Percentiles rank a stretch among this genome's conserved stretches.
Conservation (phyloP, 495 filamentous ascomycete genomes). For the Daldinia vernicosa region DNA sequence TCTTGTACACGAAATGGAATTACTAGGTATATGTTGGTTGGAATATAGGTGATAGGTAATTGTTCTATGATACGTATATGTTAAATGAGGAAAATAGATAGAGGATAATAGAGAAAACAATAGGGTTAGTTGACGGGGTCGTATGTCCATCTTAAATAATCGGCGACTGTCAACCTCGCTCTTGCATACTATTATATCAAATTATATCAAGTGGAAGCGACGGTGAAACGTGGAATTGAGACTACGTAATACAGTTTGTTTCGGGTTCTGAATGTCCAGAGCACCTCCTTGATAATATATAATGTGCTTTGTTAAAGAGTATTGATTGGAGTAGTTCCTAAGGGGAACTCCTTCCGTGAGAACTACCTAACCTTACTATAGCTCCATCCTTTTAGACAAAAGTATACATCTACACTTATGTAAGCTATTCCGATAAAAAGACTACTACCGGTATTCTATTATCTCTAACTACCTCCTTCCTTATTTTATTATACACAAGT, state of each 20-base stretch:
- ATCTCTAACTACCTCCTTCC: not conserved
- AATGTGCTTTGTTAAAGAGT: not conserved
- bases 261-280: not conserved
- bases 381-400: not conserved
- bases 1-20: conserved; percentile 15
- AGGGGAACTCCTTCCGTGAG: not conserved
- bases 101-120: conserved; percentile 5
- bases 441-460: no score
- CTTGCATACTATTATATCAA: conserved; percentile 9
- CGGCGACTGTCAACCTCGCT: conserved; percentile 2
- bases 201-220: not conserved
- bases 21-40: conserved; percentile 7
- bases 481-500: not conserved
- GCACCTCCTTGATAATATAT: not conserved
- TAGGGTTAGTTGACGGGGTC: not conserved
- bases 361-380: not conserved
- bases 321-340: not conserved
- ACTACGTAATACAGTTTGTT: conserved; percentile 15
- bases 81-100: not conserved
- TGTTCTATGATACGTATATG: not conserved
- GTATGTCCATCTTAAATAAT: not conserved
- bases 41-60: not conserved
- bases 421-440: not conserved
- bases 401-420: not conserved
- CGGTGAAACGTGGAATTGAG: not conserved